Evolutionary conservation across 1,284 basidiomycete genomes (phyloP).

Genomic region (Tilletia walkeri): DNA sequence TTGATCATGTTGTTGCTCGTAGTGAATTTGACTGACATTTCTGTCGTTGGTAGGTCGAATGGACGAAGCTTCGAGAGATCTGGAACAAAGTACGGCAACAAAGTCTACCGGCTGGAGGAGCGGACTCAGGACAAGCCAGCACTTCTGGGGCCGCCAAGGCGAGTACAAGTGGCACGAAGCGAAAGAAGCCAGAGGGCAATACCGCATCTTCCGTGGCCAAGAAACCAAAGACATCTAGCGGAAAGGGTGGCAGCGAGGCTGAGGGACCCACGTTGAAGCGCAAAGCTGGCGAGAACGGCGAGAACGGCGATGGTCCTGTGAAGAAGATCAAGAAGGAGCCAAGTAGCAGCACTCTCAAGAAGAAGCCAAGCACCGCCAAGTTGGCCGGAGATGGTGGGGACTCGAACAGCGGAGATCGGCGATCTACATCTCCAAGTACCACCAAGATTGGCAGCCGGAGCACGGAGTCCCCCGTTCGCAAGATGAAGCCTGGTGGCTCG

Average conservation of each 20-base stretch:
- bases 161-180: background rate
- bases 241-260: background rate
- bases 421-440: background rate
- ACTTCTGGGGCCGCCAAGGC: background rate
- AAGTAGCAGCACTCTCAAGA: background rate
- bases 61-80: slow-evolving; percentile 18
- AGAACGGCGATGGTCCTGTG: background rate
- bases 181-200: slow-evolving; percentile 1
- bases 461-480: slow-evolving; percentile 6
- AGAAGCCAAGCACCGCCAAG: slow-evolving; percentile 1
- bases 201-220: background rate
- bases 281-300: background rate
- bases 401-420: background rate
- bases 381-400: background rate
- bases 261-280: background rate
- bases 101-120: background rate
- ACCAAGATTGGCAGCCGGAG: background rate
- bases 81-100: slow-evolving; percentile 18
- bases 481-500: background rate
- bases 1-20: background rate
- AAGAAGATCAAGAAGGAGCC: slow-evolving; percentile 15
- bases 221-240: background rate
- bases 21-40: background rate
- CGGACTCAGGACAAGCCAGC: background rate
- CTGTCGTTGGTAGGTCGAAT: slow-evolving; percentile 3